Conservation (phyloP, 345 rosid species). For the Odontarrhena argentea region DNA sequence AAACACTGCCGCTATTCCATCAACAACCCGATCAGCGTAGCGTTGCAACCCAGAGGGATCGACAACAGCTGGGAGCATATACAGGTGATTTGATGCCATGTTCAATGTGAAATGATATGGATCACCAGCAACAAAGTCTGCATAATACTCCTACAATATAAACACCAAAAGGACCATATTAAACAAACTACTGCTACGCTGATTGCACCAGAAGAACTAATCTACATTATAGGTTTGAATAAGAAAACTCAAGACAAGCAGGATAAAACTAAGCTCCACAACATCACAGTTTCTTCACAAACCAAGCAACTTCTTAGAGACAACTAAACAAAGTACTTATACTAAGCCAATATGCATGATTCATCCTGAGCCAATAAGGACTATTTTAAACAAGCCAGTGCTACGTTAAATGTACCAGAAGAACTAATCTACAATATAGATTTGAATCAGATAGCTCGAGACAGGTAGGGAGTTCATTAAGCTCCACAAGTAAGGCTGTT, state of each 20-base stretch:
- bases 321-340: background rate
- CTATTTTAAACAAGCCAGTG: too few relatives aligned
- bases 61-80: slow-evolving; percentile 95
- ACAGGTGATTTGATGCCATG: slow-evolving; percentile 73
- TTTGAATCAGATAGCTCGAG: slow-evolving; percentile 13
- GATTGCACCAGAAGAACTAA: background rate
- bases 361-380: too few relatives aligned
- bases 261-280: background rate
- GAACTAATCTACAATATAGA: background rate
- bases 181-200: slow-evolving; percentile 7
- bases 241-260: background rate
- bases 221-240: background rate
- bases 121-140: slow-evolving; percentile 88
- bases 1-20: slow-evolving; percentile 83
- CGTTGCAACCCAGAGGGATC: slow-evolving; percentile 94
- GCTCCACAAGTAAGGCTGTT: background rate
- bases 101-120: slow-evolving; percentile 88
- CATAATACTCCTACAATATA: slow-evolving; percentile 86
- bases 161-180: slow-evolving; percentile 26
- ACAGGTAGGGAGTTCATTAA: slow-evolving; percentile 3
- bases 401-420: background rate
- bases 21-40: slow-evolving; percentile 78
- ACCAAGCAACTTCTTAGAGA: background rate
- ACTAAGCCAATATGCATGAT: background rate
- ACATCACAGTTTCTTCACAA: background rate